Evolutionary conservation across 2,329 filamentous ascomycete genomes (phyloP), one percentile per base, ranked within the genome.

Genomic region (Diaporthe caulivora): DNA sequence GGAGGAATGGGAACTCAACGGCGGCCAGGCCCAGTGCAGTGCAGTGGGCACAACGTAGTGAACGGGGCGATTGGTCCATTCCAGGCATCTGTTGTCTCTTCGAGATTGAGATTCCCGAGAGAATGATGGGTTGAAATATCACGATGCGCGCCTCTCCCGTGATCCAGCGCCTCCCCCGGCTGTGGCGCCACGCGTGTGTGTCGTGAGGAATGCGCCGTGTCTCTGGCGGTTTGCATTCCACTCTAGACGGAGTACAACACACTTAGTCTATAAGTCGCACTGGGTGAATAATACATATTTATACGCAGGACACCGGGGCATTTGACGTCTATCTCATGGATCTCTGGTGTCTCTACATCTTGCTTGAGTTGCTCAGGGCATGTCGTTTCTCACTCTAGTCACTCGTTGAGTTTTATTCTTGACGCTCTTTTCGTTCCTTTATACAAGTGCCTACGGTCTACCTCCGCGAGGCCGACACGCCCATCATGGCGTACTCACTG

Each of bases 401-500:
- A 72, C 47, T 74, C 72, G 40, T 74, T 74, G 54, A 42, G 24
- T 26, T 54, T 29, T 3, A 17, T 40, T 31, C 34, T n/a, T 7
- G 17, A 55, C 72, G 55, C 67, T 74, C 72, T 49, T 67, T 71
- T 54, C 18, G 34, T 8, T 31, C 31, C 29, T 11, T 2, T 1
- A 4, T 11, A 17, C 37, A 8, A 13, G 40, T 26, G 18, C 40
- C 37, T 8, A 4, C 40, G 37, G 6, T 40, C 37, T 40, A 13
- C 37, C 37, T 11, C 1, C 6, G 21, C 49, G 24, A 69, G 51
- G 34, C 11, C 37, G 51, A 57, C 6, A 40, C 49, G 40, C 42
- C 44, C 29, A 68, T 2, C 6, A 67, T 69, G 60, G 17, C 54
- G 18, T 88, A 88, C 78, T 80, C 83, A 44, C 78, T 88, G 64